Evolutionary conservation across 2,329 filamentous ascomycete species (phyloP), one percentile per base, ranked within the genome.

Genomic region (Fusarium fracticaudum): DNA sequence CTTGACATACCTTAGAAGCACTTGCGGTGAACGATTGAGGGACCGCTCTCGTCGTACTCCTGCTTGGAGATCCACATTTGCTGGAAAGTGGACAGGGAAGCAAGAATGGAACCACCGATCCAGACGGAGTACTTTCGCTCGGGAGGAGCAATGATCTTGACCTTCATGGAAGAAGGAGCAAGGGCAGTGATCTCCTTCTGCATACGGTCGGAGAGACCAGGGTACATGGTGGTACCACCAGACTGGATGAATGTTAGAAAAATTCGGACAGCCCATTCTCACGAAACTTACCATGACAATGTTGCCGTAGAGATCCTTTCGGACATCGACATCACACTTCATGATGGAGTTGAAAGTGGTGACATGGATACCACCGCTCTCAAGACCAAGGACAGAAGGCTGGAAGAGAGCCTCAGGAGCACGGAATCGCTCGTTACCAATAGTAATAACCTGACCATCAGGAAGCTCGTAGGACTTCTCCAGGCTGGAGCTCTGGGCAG

Each of bases 1-100:
- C 59, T 14, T 33, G 14, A 73, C 84, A 81, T 83, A 92, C 91
- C 92, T 98, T 98, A 98, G 93, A 98, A 98, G 94, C 96, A 98
- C 94, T 98, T 98, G 93, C 95, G 94, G 93, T 98, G 96, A 83
- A 98, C 96, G 85, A 98, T 98, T 84, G 95, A 98, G 82, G 96
- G 96, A 89, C 96, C 96, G 87, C 93, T 96, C 94, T 98, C 96
- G 90, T 99, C 96, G 92, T 98, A 98, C 91, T 98, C 96, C 90
- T 99, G 96, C 95, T 99, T 99, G 83, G 96, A 99, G 92, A 99
- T 98, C 96, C 96, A 99, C 96, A 99, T 99, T 90, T 99, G 96
- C 91, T 99, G 96, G 96, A 99, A 99, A 87, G 96, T 99, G 81
- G 96, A 99, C 83, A 99, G 94, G 77, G 96, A 99, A 81, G 96